Evolutionary conservation across 1,284 basidiomycete genomes (phyloP).

Genomic region (Trichosporon ovoides): DNA sequence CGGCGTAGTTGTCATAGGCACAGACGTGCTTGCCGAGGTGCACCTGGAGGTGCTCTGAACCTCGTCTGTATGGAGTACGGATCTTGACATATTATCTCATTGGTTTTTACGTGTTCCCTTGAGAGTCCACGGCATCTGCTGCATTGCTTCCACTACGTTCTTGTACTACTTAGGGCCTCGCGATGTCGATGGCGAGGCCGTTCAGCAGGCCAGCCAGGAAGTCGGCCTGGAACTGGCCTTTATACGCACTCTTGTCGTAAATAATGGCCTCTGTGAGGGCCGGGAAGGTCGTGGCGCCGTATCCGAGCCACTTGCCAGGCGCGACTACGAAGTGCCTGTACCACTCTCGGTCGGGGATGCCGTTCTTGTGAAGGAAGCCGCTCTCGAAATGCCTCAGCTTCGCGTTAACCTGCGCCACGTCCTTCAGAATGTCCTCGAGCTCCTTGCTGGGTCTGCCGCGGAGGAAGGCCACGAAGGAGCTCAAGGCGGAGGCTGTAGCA

Average conservation of each 20-base stretch:
- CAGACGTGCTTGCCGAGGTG: background rate
- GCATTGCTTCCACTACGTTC: background rate
- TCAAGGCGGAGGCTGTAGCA: background rate
- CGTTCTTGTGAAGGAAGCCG: conserved; percentile 74
- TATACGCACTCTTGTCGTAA: conserved; percentile 59
- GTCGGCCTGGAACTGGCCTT: conserved; percentile 62
- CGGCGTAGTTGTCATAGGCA: too few species aligned
- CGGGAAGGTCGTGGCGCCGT: conserved; percentile 67
- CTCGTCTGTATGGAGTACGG: too few species aligned
- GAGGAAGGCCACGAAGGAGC: background rate
- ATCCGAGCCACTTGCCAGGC: conserved; percentile 84
- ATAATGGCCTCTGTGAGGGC: conserved; percentile 73
- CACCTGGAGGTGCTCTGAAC: background rate
- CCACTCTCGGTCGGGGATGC: conserved; percentile 75
- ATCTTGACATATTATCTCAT: too few species aligned
- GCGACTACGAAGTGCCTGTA: conserved; percentile 79
- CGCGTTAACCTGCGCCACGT: conserved; percentile 63
- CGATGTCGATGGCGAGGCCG: conserved; percentile 50
- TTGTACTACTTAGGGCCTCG: background rate
- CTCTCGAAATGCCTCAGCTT: conserved; percentile 71
- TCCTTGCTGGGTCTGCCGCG: conserved; percentile 30
- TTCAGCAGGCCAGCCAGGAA: conserved; percentile 59
- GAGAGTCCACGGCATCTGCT: background rate
- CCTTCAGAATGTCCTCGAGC: conserved; percentile 59
- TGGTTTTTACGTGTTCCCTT: background rate